These are phyloP conservation scores for Neurospora discreta DNA, from an alignment of 495 filamentous ascomycete species.

Conservation along the genomic window DNA sequence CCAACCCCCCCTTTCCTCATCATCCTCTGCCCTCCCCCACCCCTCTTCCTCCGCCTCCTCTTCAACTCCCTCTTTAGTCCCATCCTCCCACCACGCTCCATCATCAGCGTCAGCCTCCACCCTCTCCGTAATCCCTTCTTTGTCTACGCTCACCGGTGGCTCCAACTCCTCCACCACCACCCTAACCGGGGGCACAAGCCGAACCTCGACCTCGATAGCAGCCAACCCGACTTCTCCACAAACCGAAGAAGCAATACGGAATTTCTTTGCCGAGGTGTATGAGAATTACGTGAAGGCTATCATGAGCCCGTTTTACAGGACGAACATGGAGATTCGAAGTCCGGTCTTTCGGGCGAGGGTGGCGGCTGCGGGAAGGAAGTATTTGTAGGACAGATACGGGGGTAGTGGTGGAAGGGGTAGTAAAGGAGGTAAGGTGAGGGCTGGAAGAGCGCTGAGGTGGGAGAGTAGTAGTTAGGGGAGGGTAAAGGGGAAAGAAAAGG, in stretches of 20 bases:
- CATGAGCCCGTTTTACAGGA: constrained; percentile 89
- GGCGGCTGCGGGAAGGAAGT: constrained; percentile 83
- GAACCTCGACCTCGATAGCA: constrained; percentile 54
- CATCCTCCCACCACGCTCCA: background rate
- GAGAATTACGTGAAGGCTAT: constrained; percentile 92
- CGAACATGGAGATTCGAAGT: constrained; percentile 73
- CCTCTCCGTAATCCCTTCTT: background rate
- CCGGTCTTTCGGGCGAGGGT: constrained; percentile 75
- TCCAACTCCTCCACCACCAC: background rate
- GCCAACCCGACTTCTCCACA: constrained; percentile 76
- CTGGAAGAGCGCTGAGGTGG: background rate
- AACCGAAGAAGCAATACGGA: constrained; percentile 86
- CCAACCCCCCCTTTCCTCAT: constrained; percentile 45
- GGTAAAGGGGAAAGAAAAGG: background rate
- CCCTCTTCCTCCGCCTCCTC: background rate
- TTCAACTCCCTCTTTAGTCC: background rate
- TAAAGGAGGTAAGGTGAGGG: too few relatives aligned
- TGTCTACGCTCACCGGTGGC: background rate
- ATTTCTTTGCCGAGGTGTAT: constrained; percentile 90
- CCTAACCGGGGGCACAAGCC: background rate
- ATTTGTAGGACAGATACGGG: constrained; percentile 41
- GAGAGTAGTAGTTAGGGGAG: background rate
- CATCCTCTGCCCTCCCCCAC: background rate
- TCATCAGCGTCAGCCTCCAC: constrained; percentile 15
- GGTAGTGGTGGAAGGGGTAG: background rate